Evolutionary conservation across 2,329 filamentous ascomycete genomes (phyloP), one percentile per base, ranked within the genome.

Genomic region (Alternaria burnsii): DNA sequence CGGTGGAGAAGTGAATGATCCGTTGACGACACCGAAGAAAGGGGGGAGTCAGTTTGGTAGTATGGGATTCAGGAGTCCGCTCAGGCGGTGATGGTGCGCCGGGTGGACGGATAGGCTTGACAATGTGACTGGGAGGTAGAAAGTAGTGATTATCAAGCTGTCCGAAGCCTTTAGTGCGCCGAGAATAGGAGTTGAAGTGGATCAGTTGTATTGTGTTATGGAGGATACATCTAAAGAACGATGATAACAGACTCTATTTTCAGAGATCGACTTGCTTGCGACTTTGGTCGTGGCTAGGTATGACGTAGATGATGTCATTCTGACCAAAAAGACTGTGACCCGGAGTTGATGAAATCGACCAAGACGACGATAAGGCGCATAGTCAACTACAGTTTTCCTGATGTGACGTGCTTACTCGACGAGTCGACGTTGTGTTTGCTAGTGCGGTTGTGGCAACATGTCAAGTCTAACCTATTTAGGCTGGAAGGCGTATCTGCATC

Each of bases 1-100:
- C 16, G 32, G 85, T 55, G 82, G 81, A n/a, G 84, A 86, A 51
- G 88, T 85, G 3, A 86, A 86, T 3, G 85, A 87, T 4, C 76
- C 85, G 2, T 81, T 84, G 16, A 83, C 82, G n/a, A 87, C 85
- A 32, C 85, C 85, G 5, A 81, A 77, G 69, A 81, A 80, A 44
- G 77, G 76, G 30, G 77, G 76, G 4, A 72, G 65, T 6, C 72
- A 76, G 48, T 78, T 78, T 71, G 75, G 76, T 8, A 68, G 73
- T 36, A 71, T 76, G 44, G 75, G 73, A n/a, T 78, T 78, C 56
- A 70, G 76, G 51, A 77, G 75, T 60, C 76, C 76, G 20, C 70
- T 76, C 69, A 66, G 69, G 22, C 51, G 66, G 3, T 50, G 32
- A 50, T 36, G 30, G 18, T 4, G 30, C 30, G 30, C 7, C 0